phyloP scores from a whole-genome alignment of 192 early-diverging fungal genomes.

The Podila minutissima region DNA sequence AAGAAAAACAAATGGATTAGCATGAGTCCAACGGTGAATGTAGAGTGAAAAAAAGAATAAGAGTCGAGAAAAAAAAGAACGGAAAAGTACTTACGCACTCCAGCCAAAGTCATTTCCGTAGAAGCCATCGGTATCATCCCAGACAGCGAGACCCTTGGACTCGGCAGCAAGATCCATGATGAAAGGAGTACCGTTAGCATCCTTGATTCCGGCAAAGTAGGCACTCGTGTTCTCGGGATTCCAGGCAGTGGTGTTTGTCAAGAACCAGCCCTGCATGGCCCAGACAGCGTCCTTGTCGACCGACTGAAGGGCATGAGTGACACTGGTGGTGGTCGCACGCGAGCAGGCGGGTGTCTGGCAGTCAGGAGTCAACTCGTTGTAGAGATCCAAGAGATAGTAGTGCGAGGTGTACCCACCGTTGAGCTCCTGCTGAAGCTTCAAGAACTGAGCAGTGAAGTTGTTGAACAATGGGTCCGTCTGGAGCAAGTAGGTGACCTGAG shows the following conservation, averaged over 20 bases:
- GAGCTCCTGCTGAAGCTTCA: constrained; percentile 28
- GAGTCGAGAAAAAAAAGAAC: neutral
- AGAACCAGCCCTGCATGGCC: constrained; percentile 49
- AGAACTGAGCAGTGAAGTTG: constrained; percentile 9
- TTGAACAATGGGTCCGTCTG: constrained; percentile 35
- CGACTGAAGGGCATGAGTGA: constrained; percentile 22
- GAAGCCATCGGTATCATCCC: constrained; percentile 23
- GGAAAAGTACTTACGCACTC: constrained; percentile 23
- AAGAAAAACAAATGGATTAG: neutral
- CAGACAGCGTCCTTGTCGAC: constrained; percentile 32
- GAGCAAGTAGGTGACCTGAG: constrained; percentile 27
- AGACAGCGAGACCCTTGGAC: constrained; percentile 5
- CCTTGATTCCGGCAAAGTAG: constrained; percentile 28
- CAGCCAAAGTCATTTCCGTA: constrained; percentile 36
- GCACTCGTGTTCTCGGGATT: constrained; percentile 17
- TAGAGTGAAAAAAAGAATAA: too few relatives aligned
- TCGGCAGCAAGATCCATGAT: constrained; percentile 33
- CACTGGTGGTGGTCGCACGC: constrained; percentile 16
- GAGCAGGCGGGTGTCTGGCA: constrained; percentile 25
- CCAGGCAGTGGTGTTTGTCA: constrained; percentile 19
- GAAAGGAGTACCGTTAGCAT: constrained; percentile 17
- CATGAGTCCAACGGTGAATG: too few relatives aligned
- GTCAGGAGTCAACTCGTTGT: constrained; percentile 33
- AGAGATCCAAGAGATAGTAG: constrained; percentile 40
- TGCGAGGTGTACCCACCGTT: constrained; percentile 25